These are phyloP conservation scores for Geotrichum australiense DNA, from an alignment of 1,139 yeast genomes.

Conservation along the genomic window DNA sequence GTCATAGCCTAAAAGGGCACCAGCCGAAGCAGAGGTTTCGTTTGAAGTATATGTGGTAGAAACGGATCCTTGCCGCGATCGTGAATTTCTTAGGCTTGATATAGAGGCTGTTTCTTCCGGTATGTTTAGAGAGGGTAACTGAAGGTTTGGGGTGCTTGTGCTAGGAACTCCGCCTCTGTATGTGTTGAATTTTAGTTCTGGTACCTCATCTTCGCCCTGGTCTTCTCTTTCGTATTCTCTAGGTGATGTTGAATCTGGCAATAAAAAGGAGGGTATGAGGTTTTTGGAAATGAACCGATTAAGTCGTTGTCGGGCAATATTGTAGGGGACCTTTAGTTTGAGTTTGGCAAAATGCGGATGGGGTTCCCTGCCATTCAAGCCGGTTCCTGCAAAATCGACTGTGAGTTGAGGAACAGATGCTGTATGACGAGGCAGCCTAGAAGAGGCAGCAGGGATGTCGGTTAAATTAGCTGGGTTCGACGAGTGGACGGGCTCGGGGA, in stretches of 20 bases:
- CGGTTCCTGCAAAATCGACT: not conserved
- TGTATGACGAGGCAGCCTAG: constrained; percentile 10
- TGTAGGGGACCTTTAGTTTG: constrained; percentile 15
- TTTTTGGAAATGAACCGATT: constrained; percentile 21
- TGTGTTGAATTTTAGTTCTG: too few relatives aligned
- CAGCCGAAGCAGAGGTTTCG: not conserved
- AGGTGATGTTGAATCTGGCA: constrained; percentile 17
- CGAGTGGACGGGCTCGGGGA: too few relatives aligned
- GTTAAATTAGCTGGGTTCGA: too few relatives aligned
- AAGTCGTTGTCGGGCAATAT: constrained; percentile 13
- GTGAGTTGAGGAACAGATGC: constrained; percentile 14
- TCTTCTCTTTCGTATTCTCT: too few relatives aligned
- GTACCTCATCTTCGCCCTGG: too few relatives aligned
- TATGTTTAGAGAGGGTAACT: constrained; percentile 1
- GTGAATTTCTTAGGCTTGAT: constrained; percentile 4
- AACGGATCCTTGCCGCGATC: constrained; percentile 14
- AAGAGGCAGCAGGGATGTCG: constrained; percentile 7
- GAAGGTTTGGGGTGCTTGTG: constrained; percentile 10
- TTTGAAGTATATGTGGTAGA: constrained; percentile 7
- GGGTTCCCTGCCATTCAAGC: not conserved
- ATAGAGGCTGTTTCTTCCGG: constrained; percentile 14
- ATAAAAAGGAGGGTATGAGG: constrained; percentile 20
- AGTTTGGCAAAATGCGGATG: constrained; percentile 12
- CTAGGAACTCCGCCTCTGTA: too few relatives aligned
- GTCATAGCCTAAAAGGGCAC: constrained; percentile 1